phyloP scores from a whole-genome alignment of 2,329 filamentous ascomycete species.

The Aspergillus ustus region DNA sequence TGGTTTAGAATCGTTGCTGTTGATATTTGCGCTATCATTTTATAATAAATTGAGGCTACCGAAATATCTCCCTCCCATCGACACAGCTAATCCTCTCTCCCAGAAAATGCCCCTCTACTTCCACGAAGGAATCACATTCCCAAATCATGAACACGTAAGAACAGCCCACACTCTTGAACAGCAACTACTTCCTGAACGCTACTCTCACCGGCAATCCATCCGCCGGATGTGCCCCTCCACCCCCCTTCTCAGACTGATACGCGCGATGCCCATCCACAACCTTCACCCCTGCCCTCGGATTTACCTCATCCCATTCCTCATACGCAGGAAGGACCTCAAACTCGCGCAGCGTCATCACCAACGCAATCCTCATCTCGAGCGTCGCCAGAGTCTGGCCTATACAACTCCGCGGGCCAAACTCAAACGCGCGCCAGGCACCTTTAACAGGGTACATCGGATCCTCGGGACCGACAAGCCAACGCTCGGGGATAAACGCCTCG shows the following conservation, averaged over 20 bases:
- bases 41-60: too few species aligned
- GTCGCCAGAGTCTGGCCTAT: conserved; percentile 56
- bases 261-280: conserved; percentile 6
- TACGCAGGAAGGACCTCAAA: conserved; percentile 24
- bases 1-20: too few species aligned
- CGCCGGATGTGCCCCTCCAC: conserved; percentile 10
- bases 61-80: too few species aligned
- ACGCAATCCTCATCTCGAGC: conserved; percentile 42
- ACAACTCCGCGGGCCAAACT: conserved; percentile 54
- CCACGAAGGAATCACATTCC: too few species aligned
- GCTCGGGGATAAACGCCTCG: conserved; percentile 41
- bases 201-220: conserved; percentile 20
- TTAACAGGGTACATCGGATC: conserved; percentile 31
- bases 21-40: too few species aligned
- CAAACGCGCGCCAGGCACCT: conserved; percentile 55
- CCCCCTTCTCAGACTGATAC: conserved; percentile 13
- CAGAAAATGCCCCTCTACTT: too few species aligned
- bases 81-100: too few species aligned
- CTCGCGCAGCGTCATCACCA: conserved; percentile 29
- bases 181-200: conserved; percentile 18
- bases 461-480: conserved; percentile 37
- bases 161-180: too few species aligned
- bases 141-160: too few species aligned
- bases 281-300: background rate
- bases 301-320: conserved; percentile 9